Evolutionary conservation across 1,284 basidiomycete genomes (phyloP).

Genomic region (Cyathus olla): DNA sequence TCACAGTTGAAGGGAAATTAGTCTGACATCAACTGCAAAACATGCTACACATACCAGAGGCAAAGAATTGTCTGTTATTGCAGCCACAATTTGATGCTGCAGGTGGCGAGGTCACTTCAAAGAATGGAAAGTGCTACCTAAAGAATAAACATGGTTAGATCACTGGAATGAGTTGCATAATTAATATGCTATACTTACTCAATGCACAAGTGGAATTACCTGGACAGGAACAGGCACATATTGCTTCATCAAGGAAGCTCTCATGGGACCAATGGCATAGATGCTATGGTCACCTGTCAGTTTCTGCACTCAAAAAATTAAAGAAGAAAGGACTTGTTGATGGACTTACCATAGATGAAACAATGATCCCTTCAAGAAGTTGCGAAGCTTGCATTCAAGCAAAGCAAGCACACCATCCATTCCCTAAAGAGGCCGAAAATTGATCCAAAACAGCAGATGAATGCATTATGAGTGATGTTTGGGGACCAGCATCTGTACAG

Average conservation of each 20-base stretch:
- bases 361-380: constrained; percentile 19
- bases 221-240: constrained; percentile 11
- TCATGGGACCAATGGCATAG: constrained; percentile 30
- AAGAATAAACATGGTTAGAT: constrained; percentile 10
- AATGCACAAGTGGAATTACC: constrained; percentile 14
- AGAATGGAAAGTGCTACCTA: constrained; percentile 14
- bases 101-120: constrained; percentile 14
- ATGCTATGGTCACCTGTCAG: constrained; percentile 23
- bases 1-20: constrained; percentile 17
- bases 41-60: constrained; percentile 19
- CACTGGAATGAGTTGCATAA: constrained; percentile 14
- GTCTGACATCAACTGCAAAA: constrained; percentile 21
- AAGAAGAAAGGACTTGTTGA: constrained; percentile 15
- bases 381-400: constrained; percentile 16
- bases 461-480: constrained; percentile 14
- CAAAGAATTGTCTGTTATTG: constrained; percentile 30
- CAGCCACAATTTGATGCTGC: constrained; percentile 2
- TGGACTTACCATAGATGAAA: constrained; percentile 24
- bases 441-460: constrained; percentile 7
- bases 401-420: constrained; percentile 10
- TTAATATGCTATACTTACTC: constrained; percentile 18
- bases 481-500: constrained; percentile 16
- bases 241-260: constrained; percentile 7
- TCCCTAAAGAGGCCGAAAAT: constrained; percentile 10
- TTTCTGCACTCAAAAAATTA: constrained; percentile 15